Evolutionary conservation across 2,329 filamentous ascomycete species (phyloP).

Genomic region (Aspergillus vadensis): DNA sequence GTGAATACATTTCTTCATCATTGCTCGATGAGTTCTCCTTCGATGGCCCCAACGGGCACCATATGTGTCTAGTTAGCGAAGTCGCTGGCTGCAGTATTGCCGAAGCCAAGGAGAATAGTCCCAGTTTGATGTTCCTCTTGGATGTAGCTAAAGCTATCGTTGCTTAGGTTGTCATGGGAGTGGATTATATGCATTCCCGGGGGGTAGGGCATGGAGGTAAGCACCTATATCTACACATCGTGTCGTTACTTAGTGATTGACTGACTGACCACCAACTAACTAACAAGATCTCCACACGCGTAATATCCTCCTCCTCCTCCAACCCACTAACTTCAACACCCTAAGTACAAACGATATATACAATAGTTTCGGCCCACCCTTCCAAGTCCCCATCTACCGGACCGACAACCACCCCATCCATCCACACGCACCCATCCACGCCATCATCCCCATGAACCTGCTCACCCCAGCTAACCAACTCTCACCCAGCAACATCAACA

Average conservation of each 20-base stretch:
- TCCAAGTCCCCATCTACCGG: neutral
- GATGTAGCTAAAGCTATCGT: neutral
- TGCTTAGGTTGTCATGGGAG: neutral
- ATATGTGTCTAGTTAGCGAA: neutral
- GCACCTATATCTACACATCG: neutral
- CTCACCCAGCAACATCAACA: no score
- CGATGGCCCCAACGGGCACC: neutral
- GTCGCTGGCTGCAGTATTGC: neutral
- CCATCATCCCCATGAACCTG: neutral
- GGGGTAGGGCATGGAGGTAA: neutral
- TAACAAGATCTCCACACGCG: neutral
- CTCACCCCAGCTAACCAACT: neutral
- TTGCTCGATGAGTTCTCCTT: neutral
- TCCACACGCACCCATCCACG: slow-evolving; percentile 3
- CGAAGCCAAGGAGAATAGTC: neutral
- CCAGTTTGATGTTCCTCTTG: neutral
- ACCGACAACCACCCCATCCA: neutral
- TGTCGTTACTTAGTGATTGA: neutral
- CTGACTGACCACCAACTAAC: neutral
- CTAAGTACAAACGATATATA: neutral
- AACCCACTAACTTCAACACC: neutral
- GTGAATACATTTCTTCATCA: neutral
- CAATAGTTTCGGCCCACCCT: neutral
- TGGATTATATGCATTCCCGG: neutral
- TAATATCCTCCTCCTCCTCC: slow-evolving; percentile 6